Percentiles rank a stretch among this genome's conserved stretches.
phyloP scores from a whole-genome alignment of 768 basidiomycete species.

The Psilocybe cyanescens region DNA sequence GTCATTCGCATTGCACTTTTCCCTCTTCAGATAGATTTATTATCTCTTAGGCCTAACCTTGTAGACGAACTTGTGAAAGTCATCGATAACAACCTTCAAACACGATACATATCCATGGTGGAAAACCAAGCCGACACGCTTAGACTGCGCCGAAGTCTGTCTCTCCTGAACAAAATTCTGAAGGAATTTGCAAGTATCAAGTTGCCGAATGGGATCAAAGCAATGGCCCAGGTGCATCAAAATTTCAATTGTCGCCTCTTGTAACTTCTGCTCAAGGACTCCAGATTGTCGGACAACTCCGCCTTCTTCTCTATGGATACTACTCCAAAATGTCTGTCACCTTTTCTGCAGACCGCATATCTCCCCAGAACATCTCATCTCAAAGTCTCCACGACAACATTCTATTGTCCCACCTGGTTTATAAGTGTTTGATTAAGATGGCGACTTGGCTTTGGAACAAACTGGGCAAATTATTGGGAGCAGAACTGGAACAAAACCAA shows the following conservation, averaged over 20 bases:
- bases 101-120: conserved; percentile 45
- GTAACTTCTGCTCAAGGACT: conserved; percentile 8
- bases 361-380: conserved; percentile 46
- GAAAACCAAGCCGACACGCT: conserved; percentile 50
- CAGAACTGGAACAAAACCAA: conserved; percentile 46
- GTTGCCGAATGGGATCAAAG: conserved; percentile 68
- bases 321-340: conserved; percentile 59
- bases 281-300: conserved; percentile 60
- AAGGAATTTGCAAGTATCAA: conserved; percentile 76
- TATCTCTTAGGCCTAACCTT: conserved; percentile 57
- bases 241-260: conserved; percentile 15
- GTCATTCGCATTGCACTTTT: conserved; percentile 16
- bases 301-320: conserved; percentile 57
- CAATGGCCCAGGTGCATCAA: conserved; percentile 60
- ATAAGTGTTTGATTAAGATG: conserved; percentile 76
- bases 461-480: conserved; percentile 43
- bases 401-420: conserved; percentile 65
- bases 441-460: conserved; percentile 73
- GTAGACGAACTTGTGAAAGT: conserved; percentile 55
- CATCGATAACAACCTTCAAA: conserved; percentile 57
- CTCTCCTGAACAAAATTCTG: conserved; percentile 64
- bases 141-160: conserved; percentile 61
- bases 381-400: conserved; percentile 42
- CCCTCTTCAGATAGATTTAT: not conserved
- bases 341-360: conserved; percentile 41